Evolutionary conservation across 2,329 filamentous ascomycete genomes (phyloP).

Genomic region (Phaeosphaeria sp.): DNA sequence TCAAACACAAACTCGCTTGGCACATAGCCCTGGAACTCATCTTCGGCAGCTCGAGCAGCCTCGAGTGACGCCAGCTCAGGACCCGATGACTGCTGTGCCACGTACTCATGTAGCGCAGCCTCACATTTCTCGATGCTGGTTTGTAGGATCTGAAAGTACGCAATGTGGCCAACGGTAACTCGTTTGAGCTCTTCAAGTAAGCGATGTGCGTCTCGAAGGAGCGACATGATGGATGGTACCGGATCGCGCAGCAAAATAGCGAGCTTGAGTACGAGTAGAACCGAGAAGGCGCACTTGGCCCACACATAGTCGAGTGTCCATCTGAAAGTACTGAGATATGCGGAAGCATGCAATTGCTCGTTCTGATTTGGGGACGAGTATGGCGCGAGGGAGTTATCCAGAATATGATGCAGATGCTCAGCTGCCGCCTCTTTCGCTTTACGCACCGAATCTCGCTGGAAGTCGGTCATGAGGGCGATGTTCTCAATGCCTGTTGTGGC

Average conservation of each 20-base stretch:
- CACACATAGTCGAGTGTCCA: slow-evolving; percentile 66
- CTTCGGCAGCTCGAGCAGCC: slow-evolving; percentile 43
- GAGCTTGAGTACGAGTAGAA: slow-evolving; percentile 61
- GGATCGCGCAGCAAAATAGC: slow-evolving; percentile 57
- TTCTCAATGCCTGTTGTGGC: slow-evolving; percentile 58
- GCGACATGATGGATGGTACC: slow-evolving; percentile 47
- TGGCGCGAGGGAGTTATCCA: slow-evolving; percentile 26
- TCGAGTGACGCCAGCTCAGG: slow-evolving; percentile 2
- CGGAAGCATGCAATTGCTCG: slow-evolving; percentile 9
- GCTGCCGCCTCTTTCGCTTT: slow-evolving; percentile 59
- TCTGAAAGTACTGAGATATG: slow-evolving; percentile 59
- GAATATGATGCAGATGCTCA: slow-evolving; percentile 58
- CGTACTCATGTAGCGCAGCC: slow-evolving; percentile 50
- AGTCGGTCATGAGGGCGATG: slow-evolving; percentile 58
- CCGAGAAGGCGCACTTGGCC: slow-evolving; percentile 65
- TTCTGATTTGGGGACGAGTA: slow-evolving; percentile 26
- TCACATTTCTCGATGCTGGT: slow-evolving; percentile 60
- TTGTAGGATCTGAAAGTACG: slow-evolving; percentile 57
- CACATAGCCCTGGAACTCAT: slow-evolving; percentile 60
- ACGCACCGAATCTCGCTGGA: slow-evolving; percentile 56
- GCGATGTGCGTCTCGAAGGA: slow-evolving; percentile 53
- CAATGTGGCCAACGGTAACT: slow-evolving; percentile 52
- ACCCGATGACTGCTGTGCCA: slow-evolving; percentile 17
- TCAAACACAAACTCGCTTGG: slow-evolving; percentile 64
- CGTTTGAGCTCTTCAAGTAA: slow-evolving; percentile 54